These are phyloP conservation scores for Mycosarcoma mackinlayi DNA, from an alignment of 1,284 basidiomycete species.

Conservation along the genomic window DNA sequence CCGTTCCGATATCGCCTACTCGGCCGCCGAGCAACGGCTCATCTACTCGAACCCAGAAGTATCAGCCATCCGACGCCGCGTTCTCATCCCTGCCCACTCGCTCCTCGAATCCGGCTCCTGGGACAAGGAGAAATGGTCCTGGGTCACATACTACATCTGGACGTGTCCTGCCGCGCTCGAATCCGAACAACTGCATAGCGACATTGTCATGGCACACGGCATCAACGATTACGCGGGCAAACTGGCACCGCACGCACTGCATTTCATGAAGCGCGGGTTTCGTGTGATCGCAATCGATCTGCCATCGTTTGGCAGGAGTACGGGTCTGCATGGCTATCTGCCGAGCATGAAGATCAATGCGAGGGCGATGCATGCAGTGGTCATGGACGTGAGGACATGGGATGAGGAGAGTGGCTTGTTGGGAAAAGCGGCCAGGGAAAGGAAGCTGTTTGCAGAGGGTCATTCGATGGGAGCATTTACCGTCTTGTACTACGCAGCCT, in stretches of 20 bases:
- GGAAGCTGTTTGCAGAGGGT: constrained; percentile 69
- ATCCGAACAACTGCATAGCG: constrained; percentile 49
- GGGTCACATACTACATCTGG: constrained; percentile 64
- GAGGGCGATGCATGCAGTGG: constrained; percentile 70
- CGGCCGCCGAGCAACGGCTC: constrained; percentile 44
- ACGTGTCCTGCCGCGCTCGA: constrained; percentile 42
- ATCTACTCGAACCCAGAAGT: constrained; percentile 65
- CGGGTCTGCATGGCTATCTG: constrained; percentile 71
- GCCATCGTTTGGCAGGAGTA: constrained; percentile 69
- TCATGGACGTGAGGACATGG: constrained; percentile 69
- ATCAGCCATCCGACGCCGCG: constrained; percentile 46
- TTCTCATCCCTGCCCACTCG: constrained; percentile 46
- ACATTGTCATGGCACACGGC: constrained; percentile 63
- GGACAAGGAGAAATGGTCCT: constrained; percentile 43
- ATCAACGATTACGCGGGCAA: constrained; percentile 66
- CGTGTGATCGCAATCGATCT: constrained; percentile 71
- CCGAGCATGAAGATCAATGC: constrained; percentile 69
- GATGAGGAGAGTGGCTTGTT: constrained; percentile 39
- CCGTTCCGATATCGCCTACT: constrained; percentile 52
- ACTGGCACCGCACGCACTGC: constrained; percentile 69
- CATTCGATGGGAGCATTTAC: constrained; percentile 70
- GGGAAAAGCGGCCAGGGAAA: constrained; percentile 29
- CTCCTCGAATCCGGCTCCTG: constrained; percentile 41
- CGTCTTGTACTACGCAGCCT: constrained; percentile 65
- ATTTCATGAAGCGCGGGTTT: constrained; percentile 71